These are phyloP conservation scores for Suillus alpinus DNA, from an alignment of 768 basidiomycete genomes.

Conservation along the genomic window DNA sequence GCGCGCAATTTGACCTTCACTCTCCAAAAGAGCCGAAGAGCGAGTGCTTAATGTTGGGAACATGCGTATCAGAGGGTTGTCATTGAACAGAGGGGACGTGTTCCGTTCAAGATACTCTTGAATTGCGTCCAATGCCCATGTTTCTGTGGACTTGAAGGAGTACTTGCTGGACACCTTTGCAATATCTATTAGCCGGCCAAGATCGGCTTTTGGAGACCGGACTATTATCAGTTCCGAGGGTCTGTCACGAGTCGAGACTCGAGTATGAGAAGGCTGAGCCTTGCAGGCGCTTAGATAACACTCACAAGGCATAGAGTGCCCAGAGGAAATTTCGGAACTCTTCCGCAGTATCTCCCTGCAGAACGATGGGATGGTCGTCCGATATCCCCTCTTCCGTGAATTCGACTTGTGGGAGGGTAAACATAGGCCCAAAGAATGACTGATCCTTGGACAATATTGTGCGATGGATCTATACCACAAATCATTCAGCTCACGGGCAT, in stretches of 20 bases:
- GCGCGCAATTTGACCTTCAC: slow-evolving; percentile 50
- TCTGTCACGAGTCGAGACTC: slow-evolving; percentile 31
- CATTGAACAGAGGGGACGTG: slow-evolving; percentile 48
- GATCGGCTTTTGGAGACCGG: slow-evolving; percentile 46
- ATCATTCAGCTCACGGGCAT: slow-evolving; percentile 5
- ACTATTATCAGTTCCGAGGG: slow-evolving; percentile 58
- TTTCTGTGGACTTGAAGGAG: slow-evolving; percentile 69
- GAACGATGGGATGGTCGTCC: slow-evolving; percentile 62
- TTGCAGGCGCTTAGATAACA: neutral
- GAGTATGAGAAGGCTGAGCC: neutral
- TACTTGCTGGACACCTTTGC: slow-evolving; percentile 71
- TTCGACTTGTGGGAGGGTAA: slow-evolving; percentile 61
- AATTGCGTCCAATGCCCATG: slow-evolving; percentile 73
- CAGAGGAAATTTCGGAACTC: slow-evolving; percentile 76
- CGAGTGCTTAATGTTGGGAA: slow-evolving; percentile 24
- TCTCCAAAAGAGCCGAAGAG: slow-evolving; percentile 35
- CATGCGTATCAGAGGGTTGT: slow-evolving; percentile 33
- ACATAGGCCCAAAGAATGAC: slow-evolving; percentile 65
- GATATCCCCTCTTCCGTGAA: slow-evolving; percentile 52
- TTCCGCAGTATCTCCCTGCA: slow-evolving; percentile 57
- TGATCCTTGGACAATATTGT: slow-evolving; percentile 59
- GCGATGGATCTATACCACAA: slow-evolving; percentile 48
- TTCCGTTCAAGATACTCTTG: slow-evolving; percentile 63
- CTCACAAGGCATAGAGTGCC: slow-evolving; percentile 75
- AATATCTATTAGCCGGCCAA: slow-evolving; percentile 57